Base-by-base conservation (phyloP, 306 rosid genomes). In the Vigna angularis region DNA sequence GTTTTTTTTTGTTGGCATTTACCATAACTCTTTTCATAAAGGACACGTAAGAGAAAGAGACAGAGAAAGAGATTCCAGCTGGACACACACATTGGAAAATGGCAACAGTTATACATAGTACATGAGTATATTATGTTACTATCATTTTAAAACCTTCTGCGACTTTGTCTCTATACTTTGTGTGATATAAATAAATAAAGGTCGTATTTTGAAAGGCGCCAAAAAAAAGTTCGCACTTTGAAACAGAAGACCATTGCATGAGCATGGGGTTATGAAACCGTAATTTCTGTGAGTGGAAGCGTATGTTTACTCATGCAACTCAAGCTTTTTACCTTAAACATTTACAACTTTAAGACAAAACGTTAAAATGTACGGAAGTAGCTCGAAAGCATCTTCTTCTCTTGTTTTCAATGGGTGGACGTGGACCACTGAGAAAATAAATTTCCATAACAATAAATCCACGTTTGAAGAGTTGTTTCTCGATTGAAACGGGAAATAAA, bases 131-230 rank as follows among this genome's bases (percentile, higher is more conserved):
- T 53, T 71, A 76, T 64, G 26, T 65, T 40, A 28, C 14, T n/a
- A 24, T 58, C 80, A 49, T 81, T 67, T 75, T 30, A 68, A 66
- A 42, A n/a, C 20, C 42, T 66, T 66, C 5, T 76, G 70, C 58
- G 38, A 77, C 66, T 73, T 84, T 77, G 65, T 72, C 65, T 38
- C 64, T 28, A 66, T 70, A 44, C 77, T 50, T 81, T 84, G 26
- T 32, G 42, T 40, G 74, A 70, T 40, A 34, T 49, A 51, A 61
- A 34, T 49, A 51, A 61, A 66, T 76, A 70, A 80, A 80, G 72
- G 47, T 18, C 4, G 3, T 32, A 6, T 24, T 45, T 63, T 42
- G 51, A 72, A 76, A 81, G 74, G 71, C 45, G 20, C 20, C 11
- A 38, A 74, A 74, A 73, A 78, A 69, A 32, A 32, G 34, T 80